Percentiles rank a stretch among this genome's conserved stretches.
phyloP scores from a whole-genome alignment of 768 basidiomycete genomes.

The Hebeloma cylindrosporum region DNA sequence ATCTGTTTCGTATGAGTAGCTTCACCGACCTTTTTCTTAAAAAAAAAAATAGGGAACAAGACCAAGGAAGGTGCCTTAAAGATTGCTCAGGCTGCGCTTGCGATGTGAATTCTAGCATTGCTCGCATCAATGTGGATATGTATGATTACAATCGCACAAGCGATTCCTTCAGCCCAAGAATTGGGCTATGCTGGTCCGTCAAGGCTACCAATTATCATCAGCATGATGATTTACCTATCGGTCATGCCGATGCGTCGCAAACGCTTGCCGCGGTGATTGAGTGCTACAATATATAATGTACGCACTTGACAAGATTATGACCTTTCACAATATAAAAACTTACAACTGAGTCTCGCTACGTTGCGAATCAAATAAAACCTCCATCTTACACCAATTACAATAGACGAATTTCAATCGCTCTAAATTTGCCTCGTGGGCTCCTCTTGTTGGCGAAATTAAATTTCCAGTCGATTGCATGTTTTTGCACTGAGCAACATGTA shows the following conservation, averaged over 20 bases:
- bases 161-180: constrained; percentile 3
- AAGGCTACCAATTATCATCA: no score
- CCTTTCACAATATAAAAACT: no score
- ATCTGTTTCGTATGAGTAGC: constrained; percentile 5
- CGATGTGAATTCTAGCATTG: constrained; percentile 27
- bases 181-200: no score
- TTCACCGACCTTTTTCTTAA: not conserved
- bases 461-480: not conserved
- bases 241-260: no score
- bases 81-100: constrained; percentile 72
- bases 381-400: not conserved
- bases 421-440: constrained; percentile 5
- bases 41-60: constrained; percentile 74
- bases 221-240: no score
- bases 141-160: not conserved
- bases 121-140: not conserved
- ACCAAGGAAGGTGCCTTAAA: constrained; percentile 85
- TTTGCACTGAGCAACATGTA: not conserved
- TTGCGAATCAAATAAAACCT: no score
- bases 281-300: no score
- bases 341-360: no score
- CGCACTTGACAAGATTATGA: no score
- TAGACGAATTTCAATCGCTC: not conserved
- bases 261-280: no score
- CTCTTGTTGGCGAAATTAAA: not conserved